Evolutionary conservation across 257 asterid species (phyloP), one percentile per base, ranked within the genome.

Genomic region (Solanum acaule): DNA sequence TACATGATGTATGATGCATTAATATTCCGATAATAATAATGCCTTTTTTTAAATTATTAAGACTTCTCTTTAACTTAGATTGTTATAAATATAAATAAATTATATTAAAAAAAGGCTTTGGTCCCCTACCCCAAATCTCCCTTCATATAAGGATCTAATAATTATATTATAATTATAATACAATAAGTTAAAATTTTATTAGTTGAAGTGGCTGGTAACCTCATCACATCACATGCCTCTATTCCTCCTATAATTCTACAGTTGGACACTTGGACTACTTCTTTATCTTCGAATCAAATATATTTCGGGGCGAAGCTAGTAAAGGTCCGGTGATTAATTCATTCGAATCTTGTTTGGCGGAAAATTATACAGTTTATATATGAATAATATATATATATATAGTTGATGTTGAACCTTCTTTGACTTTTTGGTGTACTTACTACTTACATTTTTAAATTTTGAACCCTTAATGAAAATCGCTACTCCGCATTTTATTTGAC

Each of bases 311-410:
- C 0, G n/a, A 3, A 56, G 0, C 4, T 6, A 56, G 5, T 18
- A 56, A 56, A 20, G 4, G 0, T 56, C 0, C 0, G 7, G 10
- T 18, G 2, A 56, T 2, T 15, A 49, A 15, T 56, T 6, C 1
- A 18, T 18, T 18, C 0, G 4, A 13, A 6, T 20, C 9, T 0
- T 56, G 3, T 18, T 20, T 2, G 22, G 4, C 0, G 2, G 2
- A 20, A 56, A 20, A 18, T 1, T 18, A 52, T 49, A 18, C 0
- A 18, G 9, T 2, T 52, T 18, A 52, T 52, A 52, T 52, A 52
- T 52, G 10, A 18, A 16, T 52, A 52, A 52, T 3, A 6, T 34
- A 34, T 34, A 35, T 0, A 81, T 46, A 29, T 52, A 52, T 52
- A 16, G 9, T 20, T 15, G 8, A 15, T 16, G 4, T 16, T 16